Evolutionary conservation across 2,329 filamentous ascomycete species (phyloP).

Genomic region (Fonsecaea monophora): DNA sequence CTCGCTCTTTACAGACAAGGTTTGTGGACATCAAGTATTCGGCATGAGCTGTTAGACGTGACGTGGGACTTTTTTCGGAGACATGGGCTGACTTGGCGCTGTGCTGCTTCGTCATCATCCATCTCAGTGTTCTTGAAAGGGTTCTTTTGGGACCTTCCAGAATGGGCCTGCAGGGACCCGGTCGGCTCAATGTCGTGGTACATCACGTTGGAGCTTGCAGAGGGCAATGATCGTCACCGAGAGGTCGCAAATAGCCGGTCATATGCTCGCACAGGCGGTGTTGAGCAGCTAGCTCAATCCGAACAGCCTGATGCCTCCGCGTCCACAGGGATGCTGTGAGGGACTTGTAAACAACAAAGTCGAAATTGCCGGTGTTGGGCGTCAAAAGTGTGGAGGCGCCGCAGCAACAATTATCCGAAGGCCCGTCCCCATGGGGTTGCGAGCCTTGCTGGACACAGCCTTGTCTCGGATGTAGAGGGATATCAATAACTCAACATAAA

Average conservation of each 20-base stretch:
- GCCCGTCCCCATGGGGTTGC: background rate
- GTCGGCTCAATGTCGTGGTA: conserved; percentile 6
- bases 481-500: background rate
- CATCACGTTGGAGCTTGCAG: background rate
- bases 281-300: background rate
- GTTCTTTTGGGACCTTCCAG: conserved; percentile 6
- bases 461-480: background rate
- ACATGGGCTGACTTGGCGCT: background rate
- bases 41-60: background rate
- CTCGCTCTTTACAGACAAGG: too few relatives aligned
- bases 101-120: conserved; percentile 8
- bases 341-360: background rate
- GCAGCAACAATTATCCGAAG: background rate
- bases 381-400: background rate
- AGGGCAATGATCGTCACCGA: conserved; percentile 16
- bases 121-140: background rate
- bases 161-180: background rate
- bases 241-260: conserved; percentile 15
- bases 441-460: background rate
- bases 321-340: background rate
- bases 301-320: background rate
- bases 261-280: background rate
- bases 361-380: background rate
- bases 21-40: background rate
- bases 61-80: background rate